Percentiles rank a stretch among this genome's conserved stretches.
These are phyloP conservation scores for Cladosporium sp. DNA, from an alignment of 2,329 filamentous ascomycete species.

Conservation along the genomic window DNA sequence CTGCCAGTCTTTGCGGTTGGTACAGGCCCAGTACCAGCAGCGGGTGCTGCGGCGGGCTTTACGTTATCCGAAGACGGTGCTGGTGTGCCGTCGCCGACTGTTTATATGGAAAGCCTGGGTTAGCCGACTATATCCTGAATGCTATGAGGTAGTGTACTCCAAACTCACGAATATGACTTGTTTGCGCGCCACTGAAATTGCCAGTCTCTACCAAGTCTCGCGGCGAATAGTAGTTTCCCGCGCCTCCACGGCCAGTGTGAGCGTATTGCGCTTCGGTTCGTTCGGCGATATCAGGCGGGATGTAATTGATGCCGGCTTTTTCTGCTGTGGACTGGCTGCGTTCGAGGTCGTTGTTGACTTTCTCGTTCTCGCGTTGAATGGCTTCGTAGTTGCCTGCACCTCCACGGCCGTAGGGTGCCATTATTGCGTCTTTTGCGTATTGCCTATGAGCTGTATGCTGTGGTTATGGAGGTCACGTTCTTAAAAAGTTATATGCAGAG, in stretches of 20 bases:
- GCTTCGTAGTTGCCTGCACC: constrained; percentile 49
- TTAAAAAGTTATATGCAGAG: not conserved
- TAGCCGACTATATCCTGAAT: not conserved
- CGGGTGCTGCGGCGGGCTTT: constrained; percentile 19
- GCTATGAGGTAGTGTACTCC: too few species aligned
- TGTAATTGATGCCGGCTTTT: constrained; percentile 24
- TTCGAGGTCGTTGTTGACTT: constrained; percentile 44
- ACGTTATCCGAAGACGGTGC: constrained; percentile 8
- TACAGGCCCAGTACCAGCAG: not conserved
- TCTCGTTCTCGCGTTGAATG: constrained; percentile 31
- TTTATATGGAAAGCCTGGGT: not conserved
- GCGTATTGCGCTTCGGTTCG: constrained; percentile 41
- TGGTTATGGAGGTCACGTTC: not conserved
- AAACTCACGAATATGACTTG: constrained; percentile 25
- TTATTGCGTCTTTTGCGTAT: not conserved
- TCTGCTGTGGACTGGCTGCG: constrained; percentile 36
- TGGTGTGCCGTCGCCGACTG: constrained; percentile 25
- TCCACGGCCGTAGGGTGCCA: constrained; percentile 41
- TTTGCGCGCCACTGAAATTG: constrained; percentile 36
- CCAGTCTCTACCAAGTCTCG: constrained; percentile 43
- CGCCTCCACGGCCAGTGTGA: constrained; percentile 49
- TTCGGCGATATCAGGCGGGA: constrained; percentile 22
- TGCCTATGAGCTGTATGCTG: not conserved
- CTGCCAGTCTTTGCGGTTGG: constrained; percentile 37
- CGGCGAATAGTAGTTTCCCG: constrained; percentile 51